Evolutionary conservation across 2,329 filamentous ascomycete genomes (phyloP), one percentile per base, ranked within the genome.

Genomic region (Anthostomella pinea): DNA sequence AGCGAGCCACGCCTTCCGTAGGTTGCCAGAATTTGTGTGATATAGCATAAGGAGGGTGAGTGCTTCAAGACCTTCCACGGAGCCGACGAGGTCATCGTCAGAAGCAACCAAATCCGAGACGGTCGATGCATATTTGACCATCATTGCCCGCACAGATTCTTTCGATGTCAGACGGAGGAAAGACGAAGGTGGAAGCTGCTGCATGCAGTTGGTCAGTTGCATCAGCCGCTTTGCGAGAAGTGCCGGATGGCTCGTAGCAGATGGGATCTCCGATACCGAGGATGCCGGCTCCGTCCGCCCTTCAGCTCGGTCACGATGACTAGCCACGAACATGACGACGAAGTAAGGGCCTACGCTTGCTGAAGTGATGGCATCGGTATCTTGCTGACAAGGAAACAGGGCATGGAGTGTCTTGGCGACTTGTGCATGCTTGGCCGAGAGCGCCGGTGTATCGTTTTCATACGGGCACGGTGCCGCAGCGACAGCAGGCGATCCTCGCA

Each of bases 1-100:
- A 6, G 61, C 64, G 15, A 80, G 54, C 75, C 75, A 81, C 3
- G 73, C 63, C 28, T 72, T 71, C 15, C 74, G 68, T 2, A 77
- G 58, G 28, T 75, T 75, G 1, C 77, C 77, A 1, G 63, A 65
- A 38, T 78, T 76, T 23, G 65, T 62, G 34, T 77, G 69, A 46
- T 69, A 75, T 34, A 72, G 53, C 13, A 64, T 62, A 23, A 73
- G 61, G 0, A 80, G 53, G 15, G 70, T 50, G 0, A 80, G 56
- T 33, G 70, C 70, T 52, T 78, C 70, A 1, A 79, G 51, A 2
- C 74, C 75, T 49, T 79, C 74, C 2, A 71, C 49, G 3, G 67
- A 72, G 15, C 68, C 68, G 1, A 73, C 55, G 4, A 80, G 56
- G 24, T 75, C 69, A 28, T 79, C 72, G 23, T 76, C 69, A 4